Percentiles rank a stretch among this genome's conserved stretches.
Evolutionary conservation across 805 yeast species (phyloP).

Genomic region (Saturnispora galanensis): DNA sequence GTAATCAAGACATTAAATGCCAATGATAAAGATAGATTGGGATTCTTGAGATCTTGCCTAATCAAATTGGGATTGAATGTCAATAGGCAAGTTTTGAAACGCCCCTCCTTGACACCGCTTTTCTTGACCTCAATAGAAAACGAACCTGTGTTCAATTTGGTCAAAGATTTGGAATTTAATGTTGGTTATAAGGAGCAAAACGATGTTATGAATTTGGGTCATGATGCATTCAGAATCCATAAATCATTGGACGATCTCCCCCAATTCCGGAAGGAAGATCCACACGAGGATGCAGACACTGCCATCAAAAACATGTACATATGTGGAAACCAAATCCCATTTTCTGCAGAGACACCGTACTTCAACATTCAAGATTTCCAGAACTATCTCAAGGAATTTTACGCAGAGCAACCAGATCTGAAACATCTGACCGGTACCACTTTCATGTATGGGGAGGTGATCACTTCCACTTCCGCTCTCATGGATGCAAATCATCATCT

Average conservation of each 20-base stretch:
- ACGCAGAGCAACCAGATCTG: constrained; percentile 16
- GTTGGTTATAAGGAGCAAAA: constrained; percentile 32
- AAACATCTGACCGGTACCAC: constrained; percentile 46
- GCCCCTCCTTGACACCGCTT: constrained; percentile 66
- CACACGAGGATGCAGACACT: constrained; percentile 44
- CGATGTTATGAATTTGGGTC: constrained; percentile 38
- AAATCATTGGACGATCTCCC: constrained; percentile 26
- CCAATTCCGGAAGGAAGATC: constrained; percentile 23
- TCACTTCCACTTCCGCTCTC: constrained; percentile 77
- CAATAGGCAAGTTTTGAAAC: constrained; percentile 36
- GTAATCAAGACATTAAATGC: constrained; percentile 34
- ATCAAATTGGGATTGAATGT: constrained; percentile 58
- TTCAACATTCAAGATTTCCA: constrained; percentile 58
- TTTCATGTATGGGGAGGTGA: constrained; percentile 74
- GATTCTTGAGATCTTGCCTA: constrained; percentile 50
- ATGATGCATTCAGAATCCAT: constrained; percentile 48
- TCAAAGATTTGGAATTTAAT: constrained; percentile 23
- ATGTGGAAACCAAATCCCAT: constrained; percentile 35
- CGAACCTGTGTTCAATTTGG: constrained; percentile 24
- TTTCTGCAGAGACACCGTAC: constrained; percentile 51
- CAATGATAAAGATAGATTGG: constrained; percentile 38
- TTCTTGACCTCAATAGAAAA: constrained; percentile 37
- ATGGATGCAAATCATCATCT: constrained; percentile 62
- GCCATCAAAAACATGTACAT: constrained; percentile 48
- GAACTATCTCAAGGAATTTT: constrained; percentile 28